Base-by-base conservation (phyloP, 345 rosid species). In the Aquilaria sinensis region DNA sequence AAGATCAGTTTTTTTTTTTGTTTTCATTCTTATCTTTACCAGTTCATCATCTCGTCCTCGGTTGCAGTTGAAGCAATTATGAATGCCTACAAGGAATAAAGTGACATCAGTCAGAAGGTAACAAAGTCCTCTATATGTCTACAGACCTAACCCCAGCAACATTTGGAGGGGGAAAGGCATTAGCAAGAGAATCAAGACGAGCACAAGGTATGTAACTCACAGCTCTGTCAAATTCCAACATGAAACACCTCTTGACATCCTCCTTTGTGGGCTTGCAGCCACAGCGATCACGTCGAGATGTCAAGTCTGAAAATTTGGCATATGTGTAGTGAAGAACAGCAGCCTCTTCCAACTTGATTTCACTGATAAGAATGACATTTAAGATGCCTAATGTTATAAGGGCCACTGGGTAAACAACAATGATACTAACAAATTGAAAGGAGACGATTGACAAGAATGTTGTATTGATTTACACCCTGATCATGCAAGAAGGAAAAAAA, bases 201-300 rank as follows among this genome's bases (percentile, higher is more conserved):
- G 47, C 15, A 49, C 53, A 71, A 60, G 61, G 16, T 45, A 63
- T 54, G 16, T 0, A 56, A 80, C 97, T 82, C 72, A 94, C 97
- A 70, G 91, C 73, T 83, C 96, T 85, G 68, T 94, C 97, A 59
- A 94, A 88, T 65, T 94, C 97, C 85, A 90, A 75, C 96, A 91
- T 94, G 77, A 88, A 94, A 78, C 99, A 94, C 77, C 97, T 82
- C 80, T 94, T 94, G 56, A 94, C 96, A 64, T 87, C 97, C 68
- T 88, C 99, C 79, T 85, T 87, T 11, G 96, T 94, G 54, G 96
- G 97, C 77, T 94, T 94, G 87, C 99, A 94, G 72, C 96, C 96
- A 78, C 99, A 94, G 5, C 93, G 83, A 63, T 88, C 93, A 69
- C 88, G 93, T 66, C 99, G 83, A 41, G 97, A 86, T 65, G 96